Conservation (phyloP, 257 asterid species). For the Thymus mandschuricus region DNA sequence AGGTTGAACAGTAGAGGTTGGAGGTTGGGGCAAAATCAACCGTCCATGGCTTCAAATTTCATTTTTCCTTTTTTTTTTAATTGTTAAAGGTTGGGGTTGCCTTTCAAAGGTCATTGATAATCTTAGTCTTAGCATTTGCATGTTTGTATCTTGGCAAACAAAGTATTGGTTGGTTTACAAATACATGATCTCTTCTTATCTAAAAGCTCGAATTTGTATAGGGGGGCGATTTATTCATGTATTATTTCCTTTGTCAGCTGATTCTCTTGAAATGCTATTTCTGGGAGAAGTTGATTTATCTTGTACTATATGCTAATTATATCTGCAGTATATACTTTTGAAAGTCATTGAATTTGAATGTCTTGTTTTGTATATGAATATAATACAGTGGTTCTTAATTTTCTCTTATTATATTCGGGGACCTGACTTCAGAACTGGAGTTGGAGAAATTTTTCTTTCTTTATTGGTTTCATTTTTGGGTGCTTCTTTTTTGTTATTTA, state of each 20-base stretch:
- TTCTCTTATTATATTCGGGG: not conserved
- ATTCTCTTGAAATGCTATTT: not conserved
- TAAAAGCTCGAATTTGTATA: no score
- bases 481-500: conserved; percentile 15
- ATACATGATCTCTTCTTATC: no score
- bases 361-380: no score
- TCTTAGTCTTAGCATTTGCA: not conserved
- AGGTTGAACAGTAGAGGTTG: no score
- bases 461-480: not conserved
- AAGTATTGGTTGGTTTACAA: not conserved
- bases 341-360: not conserved
- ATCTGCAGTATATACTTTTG: not conserved
- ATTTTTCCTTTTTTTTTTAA: no score
- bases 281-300: not conserved
- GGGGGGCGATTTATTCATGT: no score
- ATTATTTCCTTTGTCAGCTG: no score
- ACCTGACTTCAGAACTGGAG: not conserved
- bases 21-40: no score
- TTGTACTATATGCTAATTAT: not conserved
- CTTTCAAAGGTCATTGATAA: no score
- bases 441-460: not conserved
- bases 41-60: no score
- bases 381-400: not conserved
- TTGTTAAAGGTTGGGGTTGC: no score
- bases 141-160: not conserved